These are phyloP conservation scores for Myrica gale DNA, from an alignment of 306 rosid species.

Conservation along the genomic window DNA sequence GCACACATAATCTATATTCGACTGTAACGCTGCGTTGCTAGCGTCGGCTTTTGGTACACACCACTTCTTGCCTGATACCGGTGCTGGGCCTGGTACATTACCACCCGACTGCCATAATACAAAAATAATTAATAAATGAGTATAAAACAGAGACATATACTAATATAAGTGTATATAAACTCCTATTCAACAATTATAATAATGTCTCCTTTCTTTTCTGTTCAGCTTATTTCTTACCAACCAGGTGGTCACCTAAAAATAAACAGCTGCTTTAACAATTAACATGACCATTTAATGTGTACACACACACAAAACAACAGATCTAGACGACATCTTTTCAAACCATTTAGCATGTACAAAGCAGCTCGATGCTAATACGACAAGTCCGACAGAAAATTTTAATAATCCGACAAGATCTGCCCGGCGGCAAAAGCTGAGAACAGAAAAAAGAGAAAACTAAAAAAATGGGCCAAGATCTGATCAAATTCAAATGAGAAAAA, in stretches of 20 bases:
- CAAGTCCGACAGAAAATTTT: too few relatives aligned
- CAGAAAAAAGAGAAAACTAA: background rate
- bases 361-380: too few relatives aligned
- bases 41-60: conserved; percentile 3
- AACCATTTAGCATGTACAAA: too few relatives aligned
- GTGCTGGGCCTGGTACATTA: background rate
- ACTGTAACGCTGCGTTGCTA: background rate
- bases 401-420: background rate
- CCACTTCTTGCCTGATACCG: background rate
- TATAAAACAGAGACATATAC: background rate
- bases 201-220: too few relatives aligned
- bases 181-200: too few relatives aligned
- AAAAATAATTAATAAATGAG: background rate
- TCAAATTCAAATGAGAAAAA: background rate
- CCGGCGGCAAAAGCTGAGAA: background rate
- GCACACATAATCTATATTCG: conserved; percentile 11
- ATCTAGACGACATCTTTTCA: too few relatives aligned
- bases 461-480: background rate
- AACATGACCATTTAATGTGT: too few relatives aligned
- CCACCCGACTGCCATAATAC: background rate
- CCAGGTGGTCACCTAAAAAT: too few relatives aligned
- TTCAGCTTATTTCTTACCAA: too few relatives aligned
- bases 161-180: too few relatives aligned
- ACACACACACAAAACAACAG: too few relatives aligned
- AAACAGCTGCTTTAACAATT: too few relatives aligned